Evolutionary conservation across 2,329 filamentous ascomycete genomes (phyloP).

Genomic region (Calonectria leucothoes): DNA sequence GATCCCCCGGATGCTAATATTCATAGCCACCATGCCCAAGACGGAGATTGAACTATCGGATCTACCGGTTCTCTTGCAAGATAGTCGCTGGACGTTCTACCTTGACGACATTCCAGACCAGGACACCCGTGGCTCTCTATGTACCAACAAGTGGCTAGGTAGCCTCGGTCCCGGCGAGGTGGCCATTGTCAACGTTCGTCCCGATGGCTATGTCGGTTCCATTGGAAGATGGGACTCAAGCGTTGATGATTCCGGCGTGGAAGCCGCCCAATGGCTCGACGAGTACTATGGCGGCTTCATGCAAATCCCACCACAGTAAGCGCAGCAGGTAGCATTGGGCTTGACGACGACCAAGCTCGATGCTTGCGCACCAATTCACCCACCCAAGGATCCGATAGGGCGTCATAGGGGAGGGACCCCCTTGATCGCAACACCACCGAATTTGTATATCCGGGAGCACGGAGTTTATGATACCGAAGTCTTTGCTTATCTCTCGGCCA

Average conservation of each 20-base stretch:
- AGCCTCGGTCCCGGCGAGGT: conserved; percentile 67
- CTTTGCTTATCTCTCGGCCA: conserved; percentile 24
- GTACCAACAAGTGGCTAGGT: conserved; percentile 78
- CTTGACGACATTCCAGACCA: conserved; percentile 72
- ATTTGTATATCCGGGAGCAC: conserved; percentile 38
- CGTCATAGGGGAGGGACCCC: conserved; percentile 21
- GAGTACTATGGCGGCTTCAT: conserved; percentile 66
- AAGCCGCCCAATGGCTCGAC: conserved; percentile 66
- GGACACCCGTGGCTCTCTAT: conserved; percentile 63
- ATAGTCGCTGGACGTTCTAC: conserved; percentile 79
- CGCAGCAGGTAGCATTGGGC: conserved; percentile 20
- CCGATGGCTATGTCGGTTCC: conserved; percentile 80
- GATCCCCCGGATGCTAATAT: conserved; percentile 24
- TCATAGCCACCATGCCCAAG: conserved; percentile 68
- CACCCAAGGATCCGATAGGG: conserved; percentile 24
- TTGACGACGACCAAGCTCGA: conserved; percentile 31
- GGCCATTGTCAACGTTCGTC: conserved; percentile 75
- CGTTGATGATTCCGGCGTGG: conserved; percentile 61
- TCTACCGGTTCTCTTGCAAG: conserved; percentile 70
- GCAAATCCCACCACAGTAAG: conserved; percentile 55
- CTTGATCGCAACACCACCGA: conserved; percentile 29
- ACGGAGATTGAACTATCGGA: conserved; percentile 73
- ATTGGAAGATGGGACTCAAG: conserved; percentile 65
- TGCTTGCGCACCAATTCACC: conserved; percentile 24
- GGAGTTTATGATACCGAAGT: conserved; percentile 37